Percentiles rank a stretch among this genome's conserved stretches.
These are phyloP conservation scores for Melaleuca quinquenervia DNA, from an alignment of 345 rosid genomes.

Conservation along the genomic window DNA sequence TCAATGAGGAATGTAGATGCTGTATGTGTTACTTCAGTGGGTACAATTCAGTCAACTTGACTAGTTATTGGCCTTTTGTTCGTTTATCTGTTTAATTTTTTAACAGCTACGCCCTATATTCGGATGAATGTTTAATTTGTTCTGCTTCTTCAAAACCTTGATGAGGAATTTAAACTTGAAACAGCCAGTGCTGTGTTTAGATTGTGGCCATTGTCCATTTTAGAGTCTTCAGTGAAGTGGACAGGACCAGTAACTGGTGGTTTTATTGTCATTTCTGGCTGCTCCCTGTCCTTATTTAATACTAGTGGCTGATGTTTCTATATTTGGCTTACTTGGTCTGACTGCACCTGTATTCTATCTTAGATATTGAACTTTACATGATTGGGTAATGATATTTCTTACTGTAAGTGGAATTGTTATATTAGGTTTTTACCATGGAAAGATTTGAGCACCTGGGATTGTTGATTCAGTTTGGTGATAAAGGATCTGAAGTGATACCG, in stretches of 20 bases:
- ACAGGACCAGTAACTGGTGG: not conserved
- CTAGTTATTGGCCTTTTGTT: not conserved
- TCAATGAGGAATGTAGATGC: not conserved
- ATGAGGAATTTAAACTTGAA: not conserved
- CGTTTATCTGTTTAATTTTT: not conserved
- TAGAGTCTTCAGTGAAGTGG: not conserved
- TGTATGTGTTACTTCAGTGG: not conserved
- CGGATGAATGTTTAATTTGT: not conserved
- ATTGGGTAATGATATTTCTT: not conserved
- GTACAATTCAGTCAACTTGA: not conserved
- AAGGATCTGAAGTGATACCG: conserved; percentile 67
- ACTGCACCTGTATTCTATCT: not conserved
- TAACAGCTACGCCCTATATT: not conserved
- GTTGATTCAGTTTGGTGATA: conserved; percentile 89
- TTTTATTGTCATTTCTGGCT: not conserved
- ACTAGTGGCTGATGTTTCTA: not conserved
- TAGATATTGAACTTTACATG: not conserved
- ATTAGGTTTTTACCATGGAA: conserved; percentile 81
- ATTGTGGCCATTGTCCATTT: not conserved
- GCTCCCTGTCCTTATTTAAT: not conserved
- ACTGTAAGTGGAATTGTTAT: not conserved
- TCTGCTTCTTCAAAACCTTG: not conserved
- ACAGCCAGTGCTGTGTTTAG: not conserved
- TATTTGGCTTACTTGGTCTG: not conserved
- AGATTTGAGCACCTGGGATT: conserved; percentile 94